Conservation (phyloP, 1,284 basidiomycete genomes). For the Porodaedalea pini region DNA sequence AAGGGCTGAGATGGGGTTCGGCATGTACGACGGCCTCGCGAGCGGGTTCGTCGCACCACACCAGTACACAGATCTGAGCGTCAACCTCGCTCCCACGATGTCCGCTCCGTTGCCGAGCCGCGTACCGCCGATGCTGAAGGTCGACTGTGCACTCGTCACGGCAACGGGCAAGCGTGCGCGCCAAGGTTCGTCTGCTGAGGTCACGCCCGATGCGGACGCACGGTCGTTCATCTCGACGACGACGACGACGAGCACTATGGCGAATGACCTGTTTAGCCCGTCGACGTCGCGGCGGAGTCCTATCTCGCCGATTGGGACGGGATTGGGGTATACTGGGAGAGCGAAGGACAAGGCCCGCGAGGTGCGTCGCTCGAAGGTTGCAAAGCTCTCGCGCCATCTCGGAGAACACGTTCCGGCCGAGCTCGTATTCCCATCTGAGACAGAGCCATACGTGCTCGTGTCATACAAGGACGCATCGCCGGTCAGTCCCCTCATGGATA, state of each 20-base stretch:
- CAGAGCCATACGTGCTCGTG: neutral
- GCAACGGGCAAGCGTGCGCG: neutral
- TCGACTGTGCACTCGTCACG: conserved; percentile 8
- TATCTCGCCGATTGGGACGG: neutral
- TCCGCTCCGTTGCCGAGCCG: neutral
- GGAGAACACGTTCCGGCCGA: conserved; percentile 40
- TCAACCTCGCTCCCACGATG: neutral
- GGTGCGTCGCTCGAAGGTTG: conserved; percentile 32
- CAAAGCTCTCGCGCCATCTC: conserved; percentile 39
- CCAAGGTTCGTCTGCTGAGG: neutral
- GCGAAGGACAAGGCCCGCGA: conserved; percentile 4
- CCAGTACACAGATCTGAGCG: neutral
- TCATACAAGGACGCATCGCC: neutral
- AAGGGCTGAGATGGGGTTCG: neutral
- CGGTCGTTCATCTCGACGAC: conserved; percentile 14
- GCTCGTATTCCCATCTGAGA: conserved; percentile 28
- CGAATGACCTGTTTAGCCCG: conserved; percentile 10
- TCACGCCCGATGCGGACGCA: neutral
- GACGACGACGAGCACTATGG: conserved; percentile 2
- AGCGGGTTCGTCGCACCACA: neutral
- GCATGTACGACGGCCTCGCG: neutral
- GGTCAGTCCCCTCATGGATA: neutral
- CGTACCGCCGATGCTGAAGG: conserved; percentile 15
- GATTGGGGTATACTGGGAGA: neutral
- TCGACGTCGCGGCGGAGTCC: neutral